phyloP scores from a whole-genome alignment of 805 yeast species.

The Candida arabinofermentans region DNA sequence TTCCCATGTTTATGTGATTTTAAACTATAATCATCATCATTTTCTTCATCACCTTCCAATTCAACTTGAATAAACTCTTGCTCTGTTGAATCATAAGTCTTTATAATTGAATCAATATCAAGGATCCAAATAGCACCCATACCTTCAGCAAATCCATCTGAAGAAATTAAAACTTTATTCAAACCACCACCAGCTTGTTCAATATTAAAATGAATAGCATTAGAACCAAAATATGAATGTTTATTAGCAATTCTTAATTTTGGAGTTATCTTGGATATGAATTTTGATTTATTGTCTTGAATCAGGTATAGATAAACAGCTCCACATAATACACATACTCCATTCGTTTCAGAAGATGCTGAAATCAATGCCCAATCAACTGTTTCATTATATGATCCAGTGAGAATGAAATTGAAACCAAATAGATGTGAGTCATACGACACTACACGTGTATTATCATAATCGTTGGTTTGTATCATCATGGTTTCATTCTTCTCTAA shows the following conservation, averaged over 20 bases:
- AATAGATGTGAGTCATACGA: conserved; percentile 26
- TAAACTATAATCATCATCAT: background rate
- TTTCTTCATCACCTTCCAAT: conserved; percentile 4
- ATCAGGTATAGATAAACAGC: conserved; percentile 29
- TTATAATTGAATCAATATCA: conserved; percentile 16
- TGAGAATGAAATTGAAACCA: conserved; percentile 24
- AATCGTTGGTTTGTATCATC: background rate
- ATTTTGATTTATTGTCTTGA: background rate
- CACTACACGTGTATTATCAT: conserved; percentile 5
- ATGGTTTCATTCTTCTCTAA: background rate
- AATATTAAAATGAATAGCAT: conserved; percentile 4
- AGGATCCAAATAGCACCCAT: conserved; percentile 46
- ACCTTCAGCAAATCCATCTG: conserved; percentile 32
- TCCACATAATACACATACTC: conserved; percentile 37
- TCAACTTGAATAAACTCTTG: conserved; percentile 1
- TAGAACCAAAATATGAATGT: conserved; percentile 20
- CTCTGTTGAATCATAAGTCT: background rate
- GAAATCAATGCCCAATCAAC: conserved; percentile 29
- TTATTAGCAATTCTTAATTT: background rate
- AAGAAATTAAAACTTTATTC: conserved; percentile 32
- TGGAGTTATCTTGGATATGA: conserved; percentile 16
- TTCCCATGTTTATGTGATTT: conserved; percentile 5
- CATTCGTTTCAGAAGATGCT: conserved; percentile 27
- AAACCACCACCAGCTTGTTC: background rate
- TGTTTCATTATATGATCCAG: conserved; percentile 13